Conservation (phyloP, 176 grass and related monocot species). For the Bonia amplexicaulis region DNA sequence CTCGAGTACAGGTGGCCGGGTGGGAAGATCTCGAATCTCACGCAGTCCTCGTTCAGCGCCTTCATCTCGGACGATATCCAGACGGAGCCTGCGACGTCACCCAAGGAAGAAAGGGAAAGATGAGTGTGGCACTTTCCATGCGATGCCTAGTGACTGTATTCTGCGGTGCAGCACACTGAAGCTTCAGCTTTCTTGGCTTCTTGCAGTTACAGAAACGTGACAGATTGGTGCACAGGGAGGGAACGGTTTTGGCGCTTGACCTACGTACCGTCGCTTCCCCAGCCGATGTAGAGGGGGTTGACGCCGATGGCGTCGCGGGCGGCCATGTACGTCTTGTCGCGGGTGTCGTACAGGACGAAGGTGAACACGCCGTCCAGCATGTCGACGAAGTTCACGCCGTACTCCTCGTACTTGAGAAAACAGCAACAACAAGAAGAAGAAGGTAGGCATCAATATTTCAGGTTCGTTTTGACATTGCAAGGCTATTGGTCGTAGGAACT, state of each 20-base stretch:
- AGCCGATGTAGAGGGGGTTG: slow-evolving; percentile 93
- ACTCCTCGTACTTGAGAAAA: slow-evolving; percentile 67
- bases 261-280: slow-evolving; percentile 95
- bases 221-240: background rate
- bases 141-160: background rate
- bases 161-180: background rate
- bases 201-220: background rate
- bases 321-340: slow-evolving; percentile 62
- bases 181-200: background rate
- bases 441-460: background rate
- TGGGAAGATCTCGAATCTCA: slow-evolving; percentile 77
- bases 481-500: background rate
- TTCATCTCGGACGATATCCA: slow-evolving; percentile 98
- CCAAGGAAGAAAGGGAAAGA: background rate
- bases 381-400: slow-evolving; percentile 84
- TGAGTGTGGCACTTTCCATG: background rate
- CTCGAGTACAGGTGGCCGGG: slow-evolving; percentile 83
- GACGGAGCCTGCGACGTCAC: slow-evolving; percentile 46
- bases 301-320: slow-evolving; percentile 91
- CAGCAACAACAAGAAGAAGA: background rate
- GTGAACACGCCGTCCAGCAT: slow-evolving; percentile 97
- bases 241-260: background rate
- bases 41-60: slow-evolving; percentile 84
- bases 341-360: slow-evolving; percentile 83
- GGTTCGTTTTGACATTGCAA: background rate